Evolutionary conservation across 768 basidiomycete genomes (phyloP).

Genomic region (Hypholoma sublateritium): DNA sequence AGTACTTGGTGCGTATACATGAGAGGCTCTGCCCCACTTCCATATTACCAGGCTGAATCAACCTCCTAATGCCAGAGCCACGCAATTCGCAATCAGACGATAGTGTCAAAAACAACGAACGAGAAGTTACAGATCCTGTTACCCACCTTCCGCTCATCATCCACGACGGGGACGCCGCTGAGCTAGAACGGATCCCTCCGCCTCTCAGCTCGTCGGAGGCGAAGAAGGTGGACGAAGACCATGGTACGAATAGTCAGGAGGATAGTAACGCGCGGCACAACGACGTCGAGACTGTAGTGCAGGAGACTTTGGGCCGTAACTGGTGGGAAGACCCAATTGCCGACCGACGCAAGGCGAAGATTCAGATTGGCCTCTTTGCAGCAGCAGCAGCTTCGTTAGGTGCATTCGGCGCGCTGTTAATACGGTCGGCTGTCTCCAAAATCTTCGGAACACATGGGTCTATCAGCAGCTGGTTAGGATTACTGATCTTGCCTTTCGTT

Average conservation of each 20-base stretch:
- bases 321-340: conserved; percentile 35
- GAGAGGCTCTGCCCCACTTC: neutral
- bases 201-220: conserved; percentile 20
- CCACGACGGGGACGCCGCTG: conserved; percentile 33
- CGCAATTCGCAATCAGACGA: neutral
- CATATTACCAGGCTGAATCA: neutral
- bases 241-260: conserved; percentile 13
- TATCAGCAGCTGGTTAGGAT: conserved; percentile 18
- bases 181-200: conserved; percentile 35
- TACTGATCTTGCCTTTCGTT: conserved; percentile 20
- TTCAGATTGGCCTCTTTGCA: conserved; percentile 31
- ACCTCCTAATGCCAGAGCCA: conserved; percentile 13
- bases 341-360: conserved; percentile 27
- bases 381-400: conserved; percentile 27
- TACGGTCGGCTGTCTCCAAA: conserved; percentile 23
- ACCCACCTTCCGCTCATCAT: conserved; percentile 36
- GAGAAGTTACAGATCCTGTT: conserved; percentile 38
- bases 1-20: neutral
- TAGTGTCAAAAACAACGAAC: conserved; percentile 7
- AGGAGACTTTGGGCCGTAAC: conserved; percentile 26
- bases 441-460: conserved; percentile 12
- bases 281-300: conserved; percentile 28
- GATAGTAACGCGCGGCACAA: conserved; percentile 23
- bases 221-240: conserved; percentile 14
- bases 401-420: conserved; percentile 20